phyloP scores from a whole-genome alignment of 257 asterid genomes.

The Nicotiana benthamiana region DNA sequence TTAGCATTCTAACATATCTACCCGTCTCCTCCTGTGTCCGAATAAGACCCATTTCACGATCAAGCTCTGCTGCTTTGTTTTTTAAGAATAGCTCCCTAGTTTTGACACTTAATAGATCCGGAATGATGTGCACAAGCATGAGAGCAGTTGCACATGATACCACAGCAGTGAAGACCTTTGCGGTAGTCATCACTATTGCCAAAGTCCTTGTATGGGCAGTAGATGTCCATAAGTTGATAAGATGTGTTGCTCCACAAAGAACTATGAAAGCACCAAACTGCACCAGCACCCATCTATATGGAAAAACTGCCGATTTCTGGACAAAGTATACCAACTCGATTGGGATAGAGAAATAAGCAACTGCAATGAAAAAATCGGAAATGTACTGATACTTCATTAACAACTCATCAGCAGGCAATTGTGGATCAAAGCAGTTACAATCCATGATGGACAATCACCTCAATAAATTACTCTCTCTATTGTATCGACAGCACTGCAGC shows the following conservation, averaged over 20 bases:
- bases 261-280: constrained; percentile 98
- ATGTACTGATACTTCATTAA: constrained; percentile 92
- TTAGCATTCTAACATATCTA: constrained; percentile 94
- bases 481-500: constrained; percentile 29
- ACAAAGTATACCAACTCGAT: constrained; percentile 91
- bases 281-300: constrained; percentile 96
- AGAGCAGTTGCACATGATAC: constrained; percentile 97
- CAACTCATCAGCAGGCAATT: constrained; percentile 85
- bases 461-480: neutral
- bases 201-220: constrained; percentile 74
- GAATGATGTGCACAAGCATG: constrained; percentile 93
- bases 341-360: constrained; percentile 97
- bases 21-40: constrained; percentile 98
- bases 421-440: constrained; percentile 89
- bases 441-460: constrained; percentile 41
- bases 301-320: constrained; percentile 92
- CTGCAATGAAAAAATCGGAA: constrained; percentile 95
- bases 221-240: constrained; percentile 87
- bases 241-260: constrained; percentile 96
- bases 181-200: constrained; percentile 79
- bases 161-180: constrained; percentile 75
- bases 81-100: constrained; percentile 86
- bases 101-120: constrained; percentile 89
- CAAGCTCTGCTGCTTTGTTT: constrained; percentile 93
- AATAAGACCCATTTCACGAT: constrained; percentile 93